Percentiles rank a stretch among this genome's conserved stretches.
Conservation (phyloP, 2,329 filamentous ascomycete species). For the Fragosphaeria purpurea region DNA sequence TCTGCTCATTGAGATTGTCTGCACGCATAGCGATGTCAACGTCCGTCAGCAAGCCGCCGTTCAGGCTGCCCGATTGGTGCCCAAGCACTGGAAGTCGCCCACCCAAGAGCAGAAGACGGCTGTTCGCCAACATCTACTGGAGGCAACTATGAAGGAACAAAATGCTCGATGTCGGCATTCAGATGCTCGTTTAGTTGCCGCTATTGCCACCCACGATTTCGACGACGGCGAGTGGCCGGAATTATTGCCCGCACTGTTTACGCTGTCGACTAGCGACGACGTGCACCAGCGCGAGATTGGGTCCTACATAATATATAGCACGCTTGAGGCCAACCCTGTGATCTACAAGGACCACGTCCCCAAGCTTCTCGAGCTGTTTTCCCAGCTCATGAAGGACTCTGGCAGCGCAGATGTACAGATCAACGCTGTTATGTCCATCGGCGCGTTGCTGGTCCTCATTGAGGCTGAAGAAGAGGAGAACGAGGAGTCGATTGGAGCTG, state of each 20-base stretch:
- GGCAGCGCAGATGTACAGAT: slow-evolving; percentile 87
- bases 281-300: slow-evolving; percentile 79
- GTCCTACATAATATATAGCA: slow-evolving; percentile 85
- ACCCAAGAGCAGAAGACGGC: slow-evolving; percentile 65
- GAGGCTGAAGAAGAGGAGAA: slow-evolving; percentile 87
- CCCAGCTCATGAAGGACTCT: slow-evolving; percentile 77
- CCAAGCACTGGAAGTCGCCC: slow-evolving; percentile 76
- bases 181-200: slow-evolving; percentile 76
- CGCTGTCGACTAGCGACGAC: slow-evolving; percentile 64
- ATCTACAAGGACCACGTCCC: slow-evolving; percentile 72
- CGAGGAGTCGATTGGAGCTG: slow-evolving; percentile 56
- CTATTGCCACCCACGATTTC: slow-evolving; percentile 77
- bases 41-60: slow-evolving; percentile 87
- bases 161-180: slow-evolving; percentile 72
- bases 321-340: slow-evolving; percentile 79
- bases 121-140: slow-evolving; percentile 72
- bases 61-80: slow-evolving; percentile 72
- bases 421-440: slow-evolving; percentile 87
- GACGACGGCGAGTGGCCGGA: slow-evolving; percentile 78
- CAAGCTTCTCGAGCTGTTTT: slow-evolving; percentile 74
- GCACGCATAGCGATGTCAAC: slow-evolving; percentile 61
- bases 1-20: slow-evolving; percentile 78
- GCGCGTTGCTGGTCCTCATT: slow-evolving; percentile 76
- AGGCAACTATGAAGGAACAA: slow-evolving; percentile 73
- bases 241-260: slow-evolving; percentile 67